Evolutionary conservation across 164 flowering plant species (phyloP), one percentile per base, ranked within the genome.

Genomic region (Tetrastigma voinierianum): DNA sequence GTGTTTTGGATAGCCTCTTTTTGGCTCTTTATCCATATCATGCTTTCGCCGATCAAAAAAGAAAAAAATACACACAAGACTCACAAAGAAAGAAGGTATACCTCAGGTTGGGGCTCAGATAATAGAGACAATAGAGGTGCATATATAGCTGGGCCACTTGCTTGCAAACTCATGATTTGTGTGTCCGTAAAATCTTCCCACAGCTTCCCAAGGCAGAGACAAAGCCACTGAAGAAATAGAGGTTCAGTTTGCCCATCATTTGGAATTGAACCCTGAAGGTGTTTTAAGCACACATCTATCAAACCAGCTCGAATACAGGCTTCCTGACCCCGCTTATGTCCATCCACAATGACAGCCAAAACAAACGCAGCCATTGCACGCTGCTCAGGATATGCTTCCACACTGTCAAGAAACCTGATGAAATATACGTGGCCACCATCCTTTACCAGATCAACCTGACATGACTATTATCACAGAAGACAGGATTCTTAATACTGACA

Each of bases 301-400:
- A 95, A 70, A 76, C 80, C 86, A 53, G 93, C 90, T 78, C 87
- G 87, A 68, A 88, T 72, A 74, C 98, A 95, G 44, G 89, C 96
- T 77, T 92, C 96, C 74, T 95, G 97, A 56, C 99, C 99, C 53
- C 85, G 78, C 68, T 83, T 83, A 65, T 95, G 93, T 40, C 91
- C 94, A 84, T 90, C 99, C 51, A 87, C 91, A 77, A 92, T 87
- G 46, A 95, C 95, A 54, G 99, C 97, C 79, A 95, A 83, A 67
- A 95, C 99, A 85, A 95, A 95, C 48, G 99, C 98, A 75, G 99
- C 97, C 99, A 92, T 95, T 55, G 98, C 94, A 18, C 97, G 97
- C 70, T 92, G 98, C 68, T 95, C 98, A 32, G 99, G 97, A 74
- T 72, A 92, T 32, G 98, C 94, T 77, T 90, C 98, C 72, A 82